Base-by-base conservation (phyloP, 2,329 filamentous ascomycete genomes). In the Colletotrichum godetiae region DNA sequence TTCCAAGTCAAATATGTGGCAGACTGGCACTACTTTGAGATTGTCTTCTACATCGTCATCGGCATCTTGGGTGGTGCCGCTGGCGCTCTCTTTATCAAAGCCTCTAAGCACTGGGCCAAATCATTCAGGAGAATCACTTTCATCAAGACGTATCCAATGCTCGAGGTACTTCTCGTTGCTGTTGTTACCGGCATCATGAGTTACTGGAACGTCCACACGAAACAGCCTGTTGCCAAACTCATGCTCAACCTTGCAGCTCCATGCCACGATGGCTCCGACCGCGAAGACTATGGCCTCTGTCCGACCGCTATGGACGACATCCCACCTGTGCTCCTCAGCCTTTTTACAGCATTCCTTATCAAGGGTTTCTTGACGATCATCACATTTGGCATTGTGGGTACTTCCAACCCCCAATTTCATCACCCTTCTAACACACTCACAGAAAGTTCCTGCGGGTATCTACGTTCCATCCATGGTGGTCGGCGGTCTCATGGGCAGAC, bases 391-490 rank as follows among this genome's bases (percentile, higher is more conserved):
- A 95, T 98, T 77, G 89, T 90, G 83, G 82, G 89, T 87, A 42
- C 24, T 8, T 19, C 12, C 22, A 4, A 24, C 46, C 35, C 29
- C 33, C 10, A 33, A 24, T 27, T 12, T 42, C 3, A 15, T 10
- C 6, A 53, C 49, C 24, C 59, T 19, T 27, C 78, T 80, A 62
- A 81, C 70, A n/a, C 27, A 5, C 2, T 1, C 13, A 61, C 80
- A 90, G 87, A 98, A 98, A 87, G 92, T 98, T 0, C 97, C 97
- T 11, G 95, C 96, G 1, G 97, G 97, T 75, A 98, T 99, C 77
- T 99, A 99, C 78, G 95, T 99, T 1, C 97, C 97, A 3, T 98
- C 96, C 78, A 99, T 99, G 97, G 97, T 98, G 33, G 95, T 98
- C 22, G 97, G 97, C 76, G 97, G 97, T 79, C 86, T 99, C 22